These are phyloP conservation scores for Coemansia sp. DNA, from an alignment of 192 early-diverging fungal genomes.

Conservation along the genomic window DNA sequence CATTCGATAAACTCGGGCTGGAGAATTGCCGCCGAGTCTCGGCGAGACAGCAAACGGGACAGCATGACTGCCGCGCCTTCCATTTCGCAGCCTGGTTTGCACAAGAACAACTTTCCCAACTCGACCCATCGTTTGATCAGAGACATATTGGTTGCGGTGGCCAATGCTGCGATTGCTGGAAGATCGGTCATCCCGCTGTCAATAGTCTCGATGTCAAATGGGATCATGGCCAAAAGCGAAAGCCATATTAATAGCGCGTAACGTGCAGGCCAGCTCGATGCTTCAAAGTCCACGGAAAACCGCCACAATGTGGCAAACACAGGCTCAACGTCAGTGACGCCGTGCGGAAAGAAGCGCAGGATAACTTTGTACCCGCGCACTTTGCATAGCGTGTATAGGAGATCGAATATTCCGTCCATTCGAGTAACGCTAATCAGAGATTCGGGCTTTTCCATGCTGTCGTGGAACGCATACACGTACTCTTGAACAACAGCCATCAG, in stretches of 20 bases:
- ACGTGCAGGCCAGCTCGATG: slow-evolving; percentile 70
- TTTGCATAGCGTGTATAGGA: slow-evolving; percentile 76
- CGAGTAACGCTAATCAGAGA: slow-evolving; percentile 9
- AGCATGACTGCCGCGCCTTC: slow-evolving; percentile 83
- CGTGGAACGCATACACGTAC: slow-evolving; percentile 31
- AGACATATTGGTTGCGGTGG: slow-evolving; percentile 10
- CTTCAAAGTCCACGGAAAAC: slow-evolving; percentile 5
- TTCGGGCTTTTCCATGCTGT: background rate
- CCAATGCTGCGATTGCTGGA: slow-evolving; percentile 2
- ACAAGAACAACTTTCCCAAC: slow-evolving; percentile 65
- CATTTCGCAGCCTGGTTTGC: slow-evolving; percentile 78
- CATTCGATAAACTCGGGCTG: slow-evolving; percentile 72
- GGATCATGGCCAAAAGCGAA: slow-evolving; percentile 92
- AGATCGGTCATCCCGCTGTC: slow-evolving; percentile 64
- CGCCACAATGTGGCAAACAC: slow-evolving; percentile 68
- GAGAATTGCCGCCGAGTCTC: slow-evolving; percentile 64
- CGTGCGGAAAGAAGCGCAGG: slow-evolving; percentile 88
- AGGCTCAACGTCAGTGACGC: slow-evolving; percentile 86
- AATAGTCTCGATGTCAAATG: slow-evolving; percentile 87
- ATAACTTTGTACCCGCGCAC: slow-evolving; percentile 89
- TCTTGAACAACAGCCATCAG: slow-evolving; percentile 32
- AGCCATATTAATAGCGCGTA: slow-evolving; percentile 89
- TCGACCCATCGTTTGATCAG: slow-evolving; percentile 72
- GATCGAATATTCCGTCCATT: slow-evolving; percentile 31
- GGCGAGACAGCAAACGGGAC: slow-evolving; percentile 78